Conservation (phyloP, 306 rosid species). For the Lathyrus tuberosus region DNA sequence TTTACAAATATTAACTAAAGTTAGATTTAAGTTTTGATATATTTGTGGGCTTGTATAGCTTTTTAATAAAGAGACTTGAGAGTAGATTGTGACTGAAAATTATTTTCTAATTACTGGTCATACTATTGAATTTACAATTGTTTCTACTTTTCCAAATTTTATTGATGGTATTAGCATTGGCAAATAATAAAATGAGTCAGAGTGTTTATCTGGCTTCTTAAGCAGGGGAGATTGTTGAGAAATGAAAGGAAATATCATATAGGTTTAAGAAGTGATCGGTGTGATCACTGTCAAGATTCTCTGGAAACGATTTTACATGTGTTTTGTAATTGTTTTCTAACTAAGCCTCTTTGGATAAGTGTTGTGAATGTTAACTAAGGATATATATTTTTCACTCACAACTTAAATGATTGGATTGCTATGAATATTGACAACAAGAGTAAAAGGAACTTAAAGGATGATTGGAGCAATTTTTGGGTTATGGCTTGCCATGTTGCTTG, state of each 20-base stretch:
- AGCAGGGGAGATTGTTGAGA: neutral
- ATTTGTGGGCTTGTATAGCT: too few species aligned
- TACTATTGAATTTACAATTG: too few species aligned
- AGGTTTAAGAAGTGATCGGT: rapidly evolving
- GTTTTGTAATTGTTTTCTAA: neutral
- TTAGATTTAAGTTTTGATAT: too few species aligned
- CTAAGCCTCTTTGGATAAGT: neutral
- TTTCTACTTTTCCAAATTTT: too few species aligned
- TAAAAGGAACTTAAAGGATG: neutral
- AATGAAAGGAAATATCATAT: neutral
- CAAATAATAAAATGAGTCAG: neutral
- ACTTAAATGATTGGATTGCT: neutral
- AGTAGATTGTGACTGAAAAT: too few species aligned
- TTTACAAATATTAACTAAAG: too few species aligned
- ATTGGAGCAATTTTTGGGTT: neutral
- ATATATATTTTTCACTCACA: too few species aligned
- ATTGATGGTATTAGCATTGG: too few species aligned
- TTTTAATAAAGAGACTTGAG: too few species aligned
- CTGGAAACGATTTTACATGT: neutral
- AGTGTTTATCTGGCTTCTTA: too few species aligned
- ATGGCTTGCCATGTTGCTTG: neutral
- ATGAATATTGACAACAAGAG: too few species aligned
- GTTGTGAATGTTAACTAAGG: neutral
- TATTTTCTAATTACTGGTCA: too few species aligned
- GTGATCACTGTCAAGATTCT: neutral